Percentiles rank a stretch among this genome's conserved stretches.
Evolutionary conservation across 192 early-diverging fungal genomes (phyloP).

Genomic region (Linnemannia schmuckeri): DNA sequence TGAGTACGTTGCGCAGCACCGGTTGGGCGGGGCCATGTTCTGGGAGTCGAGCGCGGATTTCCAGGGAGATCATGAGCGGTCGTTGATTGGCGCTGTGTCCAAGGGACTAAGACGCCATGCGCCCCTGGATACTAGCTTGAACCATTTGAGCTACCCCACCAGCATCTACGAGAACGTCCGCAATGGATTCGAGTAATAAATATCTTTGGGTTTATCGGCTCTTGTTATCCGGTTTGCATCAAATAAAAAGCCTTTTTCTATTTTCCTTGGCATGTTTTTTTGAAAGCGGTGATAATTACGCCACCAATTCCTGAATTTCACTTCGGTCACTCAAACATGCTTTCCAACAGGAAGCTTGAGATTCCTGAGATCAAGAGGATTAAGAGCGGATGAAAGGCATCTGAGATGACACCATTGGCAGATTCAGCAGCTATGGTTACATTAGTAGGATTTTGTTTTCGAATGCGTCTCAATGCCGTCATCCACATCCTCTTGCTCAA

Average conservation of each 20-base stretch:
- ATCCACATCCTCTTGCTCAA: neutral
- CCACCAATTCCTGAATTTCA: neutral
- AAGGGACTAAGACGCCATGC: slow-evolving; percentile 26
- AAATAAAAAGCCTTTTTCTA: neutral
- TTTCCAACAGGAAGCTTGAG: neutral
- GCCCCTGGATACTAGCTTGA: slow-evolving; percentile 48
- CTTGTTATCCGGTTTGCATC: neutral
- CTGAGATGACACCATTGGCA: neutral
- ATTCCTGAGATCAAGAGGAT: neutral
- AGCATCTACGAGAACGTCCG: slow-evolving; percentile 67
- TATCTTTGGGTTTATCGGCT: neutral
- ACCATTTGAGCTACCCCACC: slow-evolving; percentile 61
- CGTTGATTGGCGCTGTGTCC: slow-evolving; percentile 51
- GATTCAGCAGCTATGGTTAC: neutral
- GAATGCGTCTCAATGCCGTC: neutral
- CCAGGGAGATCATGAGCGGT: slow-evolving; percentile 52
- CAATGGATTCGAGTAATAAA: slow-evolving; percentile 44
- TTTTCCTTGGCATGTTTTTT: too few species aligned
- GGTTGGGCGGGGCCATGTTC: slow-evolving; percentile 82
- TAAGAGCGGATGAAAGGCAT: neutral
- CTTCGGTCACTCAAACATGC: neutral
- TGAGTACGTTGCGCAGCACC: slow-evolving; percentile 67
- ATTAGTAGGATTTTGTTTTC: neutral
- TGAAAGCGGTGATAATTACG: too few species aligned
- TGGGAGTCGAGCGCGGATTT: slow-evolving; percentile 80